Evolutionary conservation across 2,329 filamentous ascomycete species (phyloP).

Genomic region (Cladophialophora exuberans): DNA sequence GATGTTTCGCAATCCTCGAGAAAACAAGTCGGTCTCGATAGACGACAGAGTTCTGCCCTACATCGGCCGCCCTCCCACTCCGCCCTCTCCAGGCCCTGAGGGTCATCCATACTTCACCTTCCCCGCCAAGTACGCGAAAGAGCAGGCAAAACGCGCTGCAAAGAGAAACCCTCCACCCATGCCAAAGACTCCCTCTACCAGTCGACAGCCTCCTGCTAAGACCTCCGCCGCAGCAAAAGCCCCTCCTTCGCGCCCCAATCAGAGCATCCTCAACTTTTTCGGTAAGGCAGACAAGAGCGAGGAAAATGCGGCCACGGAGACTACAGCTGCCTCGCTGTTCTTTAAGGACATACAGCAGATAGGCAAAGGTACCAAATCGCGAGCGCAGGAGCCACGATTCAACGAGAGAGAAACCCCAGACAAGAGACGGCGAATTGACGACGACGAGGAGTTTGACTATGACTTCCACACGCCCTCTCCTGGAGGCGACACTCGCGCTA

Average conservation of each 20-base stretch:
- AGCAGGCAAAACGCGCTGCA: constrained; percentile 25
- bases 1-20: constrained; percentile 33
- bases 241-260: constrained; percentile 45
- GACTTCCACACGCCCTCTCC: constrained; percentile 29
- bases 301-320: constrained; percentile 32
- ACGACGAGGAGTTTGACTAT: constrained; percentile 19
- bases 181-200: constrained; percentile 23
- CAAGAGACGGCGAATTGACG: constrained; percentile 48
- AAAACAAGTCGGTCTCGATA: constrained; percentile 16
- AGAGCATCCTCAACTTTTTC: constrained; percentile 59
- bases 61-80: constrained; percentile 30
- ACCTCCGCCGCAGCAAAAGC: constrained; percentile 24
- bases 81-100: constrained; percentile 9
- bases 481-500: background rate
- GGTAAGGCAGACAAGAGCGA: constrained; percentile 48
- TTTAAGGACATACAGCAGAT: constrained; percentile 35
- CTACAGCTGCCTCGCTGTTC: constrained; percentile 41
- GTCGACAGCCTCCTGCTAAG: constrained; percentile 24
- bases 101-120: constrained; percentile 16
- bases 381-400: constrained; percentile 37
- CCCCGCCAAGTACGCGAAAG: background rate
- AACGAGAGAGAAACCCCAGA: constrained; percentile 44
- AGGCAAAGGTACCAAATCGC: background rate
- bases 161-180: constrained; percentile 13
- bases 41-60: constrained; percentile 20